These are phyloP conservation scores for Anthostomella pinea DNA, from an alignment of 2,329 filamentous ascomycete species.

Conservation along the genomic window DNA sequence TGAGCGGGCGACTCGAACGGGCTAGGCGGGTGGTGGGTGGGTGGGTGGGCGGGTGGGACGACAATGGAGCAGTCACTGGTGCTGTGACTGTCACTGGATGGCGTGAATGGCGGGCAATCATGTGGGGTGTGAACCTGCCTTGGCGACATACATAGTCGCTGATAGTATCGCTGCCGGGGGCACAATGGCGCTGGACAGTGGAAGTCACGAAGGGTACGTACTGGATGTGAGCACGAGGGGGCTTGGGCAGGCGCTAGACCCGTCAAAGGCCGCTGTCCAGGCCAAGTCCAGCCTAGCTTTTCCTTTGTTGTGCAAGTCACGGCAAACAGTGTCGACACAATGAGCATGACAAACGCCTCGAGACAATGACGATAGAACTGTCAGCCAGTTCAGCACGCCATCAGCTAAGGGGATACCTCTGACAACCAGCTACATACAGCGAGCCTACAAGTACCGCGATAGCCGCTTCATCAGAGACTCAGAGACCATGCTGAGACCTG, in stretches of 20 bases:
- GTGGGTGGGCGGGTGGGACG: constrained; percentile 30
- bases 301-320: constrained; percentile 8
- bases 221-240: too few relatives aligned
- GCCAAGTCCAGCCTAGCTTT: too few relatives aligned
- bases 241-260: too few relatives aligned
- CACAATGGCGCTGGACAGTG: too few relatives aligned
- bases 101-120: constrained; percentile 20
- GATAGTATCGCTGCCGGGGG: too few relatives aligned
- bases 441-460: constrained; percentile 17
- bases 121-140: constrained; percentile 1
- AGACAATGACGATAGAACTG: constrained; percentile 20
- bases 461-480: constrained; percentile 13
- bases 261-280: too few relatives aligned
- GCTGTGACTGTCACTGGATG: too few relatives aligned
- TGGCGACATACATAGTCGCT: too few relatives aligned
- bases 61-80: constrained; percentile 32
- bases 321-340: constrained; percentile 19
- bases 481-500: constrained; percentile 10
- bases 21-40: constrained; percentile 21
- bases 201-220: too few relatives aligned
- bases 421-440: too few relatives aligned
- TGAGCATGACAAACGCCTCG: constrained; percentile 21
- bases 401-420: constrained; percentile 22
- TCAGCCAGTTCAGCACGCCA: constrained; percentile 19
- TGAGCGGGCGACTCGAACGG: constrained; percentile 18